Conservation (phyloP, 1,139 yeast species). For the Diutina pseudorugosa region DNA sequence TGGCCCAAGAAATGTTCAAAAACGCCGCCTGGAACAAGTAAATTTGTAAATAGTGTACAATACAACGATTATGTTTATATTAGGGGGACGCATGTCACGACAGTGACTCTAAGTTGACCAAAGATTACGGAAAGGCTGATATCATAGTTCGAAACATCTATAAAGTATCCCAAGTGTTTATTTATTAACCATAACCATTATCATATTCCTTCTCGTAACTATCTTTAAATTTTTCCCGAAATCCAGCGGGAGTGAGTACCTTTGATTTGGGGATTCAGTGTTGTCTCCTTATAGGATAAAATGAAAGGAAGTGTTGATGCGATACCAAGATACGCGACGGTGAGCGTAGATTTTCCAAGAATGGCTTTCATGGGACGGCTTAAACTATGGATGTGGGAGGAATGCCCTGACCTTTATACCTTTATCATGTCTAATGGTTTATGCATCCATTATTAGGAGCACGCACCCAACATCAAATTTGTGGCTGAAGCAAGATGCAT, state of each 20-base stretch:
- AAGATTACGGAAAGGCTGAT: no score
- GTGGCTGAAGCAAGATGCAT: neutral
- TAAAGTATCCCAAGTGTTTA: no score
- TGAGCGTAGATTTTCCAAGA: constrained; percentile 15
- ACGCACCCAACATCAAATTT: neutral
- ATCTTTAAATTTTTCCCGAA: constrained; percentile 17
- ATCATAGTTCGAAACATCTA: no score
- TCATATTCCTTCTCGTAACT: neutral
- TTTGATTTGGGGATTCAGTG: constrained; percentile 13
- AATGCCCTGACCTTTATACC: neutral
- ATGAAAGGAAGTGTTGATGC: constrained; percentile 31
- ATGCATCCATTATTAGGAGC: neutral
- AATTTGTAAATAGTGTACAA: neutral
- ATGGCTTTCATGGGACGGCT: neutral
- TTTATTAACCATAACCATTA: neutral
- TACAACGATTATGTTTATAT: neutral
- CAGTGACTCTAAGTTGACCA: no score
- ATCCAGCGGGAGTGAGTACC: constrained; percentile 28
- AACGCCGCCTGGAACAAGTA: constrained; percentile 20
- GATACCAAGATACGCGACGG: constrained; percentile 28
- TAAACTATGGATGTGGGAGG: neutral
- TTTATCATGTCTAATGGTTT: neutral
- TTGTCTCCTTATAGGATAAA: constrained; percentile 30
- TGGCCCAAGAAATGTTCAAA: constrained; percentile 17
- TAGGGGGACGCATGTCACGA: no score